Percentiles rank a stretch among this genome's conserved stretches.
These are phyloP conservation scores for Beauveria sp. DNA, from an alignment of 2,329 filamentous ascomycete genomes.

Conservation along the genomic window DNA sequence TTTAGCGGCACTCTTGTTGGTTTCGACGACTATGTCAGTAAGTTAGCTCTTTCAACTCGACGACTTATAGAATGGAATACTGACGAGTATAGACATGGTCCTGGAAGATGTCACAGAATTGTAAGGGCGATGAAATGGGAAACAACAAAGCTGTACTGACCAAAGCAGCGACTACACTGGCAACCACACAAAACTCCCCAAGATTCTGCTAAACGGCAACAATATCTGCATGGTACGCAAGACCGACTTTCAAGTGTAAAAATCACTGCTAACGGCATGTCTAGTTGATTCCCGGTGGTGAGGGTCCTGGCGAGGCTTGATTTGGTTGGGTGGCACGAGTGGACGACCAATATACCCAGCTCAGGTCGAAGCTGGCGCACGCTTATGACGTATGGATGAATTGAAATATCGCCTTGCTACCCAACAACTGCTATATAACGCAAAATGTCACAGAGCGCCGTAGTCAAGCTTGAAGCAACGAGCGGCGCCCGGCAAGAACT, in stretches of 20 bases:
- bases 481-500: neutral
- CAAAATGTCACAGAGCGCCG: neutral
- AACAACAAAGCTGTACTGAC: conserved; percentile 16
- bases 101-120: conserved; percentile 95
- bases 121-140: conserved; percentile 33
- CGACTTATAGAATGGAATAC: neutral
- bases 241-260: neutral
- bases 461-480: neutral
- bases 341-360: conserved; percentile 8
- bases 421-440: neutral
- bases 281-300: conserved; percentile 71
- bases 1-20: conserved; percentile 91
- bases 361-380: neutral
- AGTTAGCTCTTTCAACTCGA: conserved; percentile 36
- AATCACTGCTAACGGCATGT: conserved; percentile 9
- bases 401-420: neutral
- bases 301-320: conserved; percentile 49
- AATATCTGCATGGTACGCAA: conserved; percentile 93
- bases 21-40: conserved; percentile 99
- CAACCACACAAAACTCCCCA: conserved; percentile 78
- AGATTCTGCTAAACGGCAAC: conserved; percentile 95
- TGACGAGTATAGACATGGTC: conserved; percentile 73
- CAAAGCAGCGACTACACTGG: conserved; percentile 77
- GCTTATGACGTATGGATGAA: neutral
- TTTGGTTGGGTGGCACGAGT: conserved; percentile 13